A percentile compares a stretch with the other conserved stretches of the same genome.
Evolutionary conservation across 345 rosid genomes (phyloP).

Genomic region (Eucalyptus grandis): DNA sequence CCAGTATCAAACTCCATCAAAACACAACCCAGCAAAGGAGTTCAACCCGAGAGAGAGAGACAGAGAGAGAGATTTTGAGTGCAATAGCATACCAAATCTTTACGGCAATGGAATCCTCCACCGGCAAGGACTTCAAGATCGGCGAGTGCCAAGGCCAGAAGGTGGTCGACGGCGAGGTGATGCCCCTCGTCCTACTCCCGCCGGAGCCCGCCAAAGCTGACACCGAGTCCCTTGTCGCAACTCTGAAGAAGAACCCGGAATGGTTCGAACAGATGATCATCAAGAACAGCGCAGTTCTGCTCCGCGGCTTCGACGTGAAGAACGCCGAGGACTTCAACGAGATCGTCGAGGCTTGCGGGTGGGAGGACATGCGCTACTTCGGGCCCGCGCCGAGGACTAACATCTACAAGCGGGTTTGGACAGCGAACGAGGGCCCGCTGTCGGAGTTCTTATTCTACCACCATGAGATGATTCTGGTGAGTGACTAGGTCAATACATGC

Average conservation of each 20-base stretch:
- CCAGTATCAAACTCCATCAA: neutral
- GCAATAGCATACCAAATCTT: neutral
- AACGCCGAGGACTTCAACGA: constrained; percentile 45
- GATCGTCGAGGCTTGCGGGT: constrained; percentile 34
- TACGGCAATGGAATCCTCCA: constrained; percentile 12
- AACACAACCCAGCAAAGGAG: neutral
- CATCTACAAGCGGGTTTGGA: constrained; percentile 46
- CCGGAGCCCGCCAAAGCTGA: constrained; percentile 2
- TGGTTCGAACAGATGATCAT: constrained; percentile 54
- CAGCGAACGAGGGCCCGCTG: constrained; percentile 66
- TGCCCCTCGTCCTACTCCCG: constrained; percentile 43
- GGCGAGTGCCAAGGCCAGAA: constrained; percentile 55
- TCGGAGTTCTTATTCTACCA: constrained; percentile 63
- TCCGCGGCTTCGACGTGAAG: constrained; percentile 39
- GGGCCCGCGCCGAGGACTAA: constrained; percentile 57
- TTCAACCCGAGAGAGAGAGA: neutral
- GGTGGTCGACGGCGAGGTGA: constrained; percentile 47
- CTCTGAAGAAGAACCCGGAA: constrained; percentile 24
- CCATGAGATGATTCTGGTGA: constrained; percentile 61
- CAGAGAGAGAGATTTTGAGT: neutral
- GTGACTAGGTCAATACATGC: neutral
- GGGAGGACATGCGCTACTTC: constrained; percentile 49
- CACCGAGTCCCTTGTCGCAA: constrained; percentile 12
- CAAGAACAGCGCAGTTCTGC: constrained; percentile 48
- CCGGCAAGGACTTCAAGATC: constrained; percentile 38